Evolutionary conservation across 176 grass and related monocot genomes (phyloP).

Genomic region (Carex pumila): DNA sequence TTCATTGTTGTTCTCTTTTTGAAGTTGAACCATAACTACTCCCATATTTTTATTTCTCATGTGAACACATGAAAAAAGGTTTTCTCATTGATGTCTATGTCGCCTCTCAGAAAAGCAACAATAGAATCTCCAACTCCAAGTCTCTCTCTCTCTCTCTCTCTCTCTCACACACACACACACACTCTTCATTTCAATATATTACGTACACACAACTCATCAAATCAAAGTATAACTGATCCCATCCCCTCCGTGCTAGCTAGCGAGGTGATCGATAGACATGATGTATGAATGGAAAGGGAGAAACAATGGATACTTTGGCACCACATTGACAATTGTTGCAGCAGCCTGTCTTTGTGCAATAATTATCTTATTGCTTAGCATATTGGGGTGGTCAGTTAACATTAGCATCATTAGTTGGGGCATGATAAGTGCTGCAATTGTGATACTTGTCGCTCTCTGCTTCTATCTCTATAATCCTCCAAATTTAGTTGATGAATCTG

Average conservation of each 20-base stretch:
- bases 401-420: background rate
- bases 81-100: background rate
- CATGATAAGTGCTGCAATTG: background rate
- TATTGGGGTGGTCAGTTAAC: background rate
- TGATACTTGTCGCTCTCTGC: background rate
- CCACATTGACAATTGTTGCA: background rate
- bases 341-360: background rate
- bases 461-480: background rate
- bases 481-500: background rate
- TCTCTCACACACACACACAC: too few species aligned
- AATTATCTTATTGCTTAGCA: background rate
- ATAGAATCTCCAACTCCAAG: background rate
- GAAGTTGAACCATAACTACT: background rate
- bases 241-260: background rate
- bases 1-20: background rate
- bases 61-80: background rate
- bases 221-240: background rate
- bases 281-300: background rate
- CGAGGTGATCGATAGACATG: background rate
- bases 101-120: too few species aligned
- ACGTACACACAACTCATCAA: background rate
- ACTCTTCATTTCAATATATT: background rate
- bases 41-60: background rate
- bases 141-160: background rate
- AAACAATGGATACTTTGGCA: background rate